Evolutionary conservation across 371 early-diverging fungal species (phyloP), one percentile per base, ranked within the genome.

Genomic region (Syncephalastrum contaminatum): DNA sequence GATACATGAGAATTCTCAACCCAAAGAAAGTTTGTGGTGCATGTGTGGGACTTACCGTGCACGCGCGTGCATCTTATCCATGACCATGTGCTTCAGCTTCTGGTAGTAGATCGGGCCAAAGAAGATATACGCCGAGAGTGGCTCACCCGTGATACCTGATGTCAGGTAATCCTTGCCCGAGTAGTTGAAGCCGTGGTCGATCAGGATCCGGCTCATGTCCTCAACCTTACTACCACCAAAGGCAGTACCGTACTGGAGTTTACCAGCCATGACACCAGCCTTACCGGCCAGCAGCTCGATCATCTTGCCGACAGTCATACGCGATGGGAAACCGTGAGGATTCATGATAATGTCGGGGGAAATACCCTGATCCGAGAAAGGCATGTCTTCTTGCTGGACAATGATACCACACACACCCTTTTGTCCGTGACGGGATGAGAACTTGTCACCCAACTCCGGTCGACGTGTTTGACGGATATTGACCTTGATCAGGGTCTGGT

Each of bases 221-320:
- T 94, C 94, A 10, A 98, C 94, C 67, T 93, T 94, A 67, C 90
- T 88, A 20, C 98, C 97, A 53, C 96, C 96, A 81, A 99, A 99
- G 4, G 95, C 96, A 13, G 99, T 99, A 51, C 98, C 99, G 61
- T 99, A 99, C 66, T 97, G 97, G 40, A 96, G 72, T 66, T 91
- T 80, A 22, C 99, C 99, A 59, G 88, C 89, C 56, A 99, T 64
- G 2, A 99, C 92, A 48, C 98, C 99, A 0, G 99, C 99, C 73
- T 99, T 99, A 58, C 99, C 99, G 6, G 95, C 93, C 48, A 98
- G 69, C 55, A 97, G 70, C 77, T 99, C 99, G 69, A 99, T 94
- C 90, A 99, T 97, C 73, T 99, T 99, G 50, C 99, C 99, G 4
- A 99, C 99, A 20, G 99, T 99, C 99, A 99, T 99, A 80, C 99